These are phyloP conservation scores for Aspergillus versicolor DNA, from an alignment of 2,329 filamentous ascomycete species.

Conservation along the genomic window DNA sequence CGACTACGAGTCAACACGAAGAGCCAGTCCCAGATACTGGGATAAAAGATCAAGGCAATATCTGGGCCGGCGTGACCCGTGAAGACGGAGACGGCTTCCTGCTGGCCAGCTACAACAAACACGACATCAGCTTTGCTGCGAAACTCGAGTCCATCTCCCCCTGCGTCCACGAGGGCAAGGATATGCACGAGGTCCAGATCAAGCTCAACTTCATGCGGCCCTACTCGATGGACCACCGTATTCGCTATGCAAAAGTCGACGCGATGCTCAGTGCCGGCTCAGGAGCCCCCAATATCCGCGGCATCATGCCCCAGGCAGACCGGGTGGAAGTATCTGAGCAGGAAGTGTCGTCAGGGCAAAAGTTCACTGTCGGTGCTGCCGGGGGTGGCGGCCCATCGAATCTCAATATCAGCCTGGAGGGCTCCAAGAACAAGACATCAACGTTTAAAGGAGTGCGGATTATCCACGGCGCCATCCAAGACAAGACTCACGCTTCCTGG, in stretches of 20 bases:
- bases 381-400: slow-evolving; percentile 5
- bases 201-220: slow-evolving; percentile 11
- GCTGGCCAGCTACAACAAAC: slow-evolving; percentile 3
- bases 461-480: slow-evolving; percentile 3
- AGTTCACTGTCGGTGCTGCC: not conserved
- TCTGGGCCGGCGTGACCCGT: slow-evolving; percentile 4
- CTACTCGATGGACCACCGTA: slow-evolving; percentile 5
- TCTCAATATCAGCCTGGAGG: slow-evolving; percentile 9
- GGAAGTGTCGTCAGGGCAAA: slow-evolving; percentile 4
- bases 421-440: not conserved
- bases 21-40: not conserved
- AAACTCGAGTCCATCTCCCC: slow-evolving; percentile 5
- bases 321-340: slow-evolving; percentile 7
- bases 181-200: slow-evolving; percentile 5
- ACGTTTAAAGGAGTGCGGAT: slow-evolving; percentile 6
- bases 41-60: not conserved
- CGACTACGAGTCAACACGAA: not conserved
- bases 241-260: slow-evolving; percentile 5
- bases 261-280: not conserved
- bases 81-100: slow-evolving; percentile 8
- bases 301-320: slow-evolving; percentile 8
- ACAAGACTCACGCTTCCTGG: slow-evolving; percentile 7
- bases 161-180: not conserved
- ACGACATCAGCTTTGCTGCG: slow-evolving; percentile 7
- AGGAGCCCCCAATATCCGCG: not conserved